Evolutionary conservation across 2,329 filamentous ascomycete species (phyloP).

Genomic region (Bipolaris bicolor): DNA sequence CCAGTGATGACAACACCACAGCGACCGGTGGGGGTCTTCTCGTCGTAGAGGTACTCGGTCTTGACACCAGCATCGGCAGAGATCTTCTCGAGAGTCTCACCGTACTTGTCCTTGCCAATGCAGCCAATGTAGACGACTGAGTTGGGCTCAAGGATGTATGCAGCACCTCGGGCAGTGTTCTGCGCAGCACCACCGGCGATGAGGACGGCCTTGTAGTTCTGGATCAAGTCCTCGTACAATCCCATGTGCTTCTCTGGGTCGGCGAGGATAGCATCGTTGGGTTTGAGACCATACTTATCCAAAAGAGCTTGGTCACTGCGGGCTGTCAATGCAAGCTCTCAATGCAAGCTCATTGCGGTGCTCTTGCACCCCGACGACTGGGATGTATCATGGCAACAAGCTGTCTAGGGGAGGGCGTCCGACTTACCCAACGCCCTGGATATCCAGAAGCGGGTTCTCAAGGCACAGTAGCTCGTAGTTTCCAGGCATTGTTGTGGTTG

Average conservation of each 20-base stretch:
- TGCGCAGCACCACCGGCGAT: slow-evolving; percentile 96
- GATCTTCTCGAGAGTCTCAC: slow-evolving; percentile 83
- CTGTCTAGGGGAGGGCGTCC: background rate
- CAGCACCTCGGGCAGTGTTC: slow-evolving; percentile 94
- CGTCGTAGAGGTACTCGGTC: slow-evolving; percentile 93
- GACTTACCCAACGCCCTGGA: slow-evolving; percentile 76
- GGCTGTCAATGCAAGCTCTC: slow-evolving; percentile 29
- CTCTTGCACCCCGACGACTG: slow-evolving; percentile 10
- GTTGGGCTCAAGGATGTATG: slow-evolving; percentile 89
- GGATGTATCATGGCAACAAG: background rate
- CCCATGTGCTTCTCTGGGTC: slow-evolving; percentile 81
- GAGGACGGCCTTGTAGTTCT: slow-evolving; percentile 90
- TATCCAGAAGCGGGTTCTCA: slow-evolving; percentile 98
- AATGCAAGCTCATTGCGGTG: slow-evolving; percentile 16
- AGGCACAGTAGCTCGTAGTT: slow-evolving; percentile 90
- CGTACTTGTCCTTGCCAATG: slow-evolving; percentile 95
- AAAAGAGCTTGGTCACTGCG: slow-evolving; percentile 80
- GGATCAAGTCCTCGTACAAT: slow-evolving; percentile 91
- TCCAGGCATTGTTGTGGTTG: slow-evolving; percentile 70
- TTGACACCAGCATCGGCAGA: slow-evolving; percentile 87
- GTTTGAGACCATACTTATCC: slow-evolving; percentile 90
- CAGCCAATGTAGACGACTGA: slow-evolving; percentile 93
- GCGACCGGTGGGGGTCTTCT: slow-evolving; percentile 82
- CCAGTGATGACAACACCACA: slow-evolving; percentile 97
- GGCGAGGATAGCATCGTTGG: slow-evolving; percentile 96